Conservation (phyloP, 495 filamentous ascomycete genomes). For the Margaritispora aquatica region DNA sequence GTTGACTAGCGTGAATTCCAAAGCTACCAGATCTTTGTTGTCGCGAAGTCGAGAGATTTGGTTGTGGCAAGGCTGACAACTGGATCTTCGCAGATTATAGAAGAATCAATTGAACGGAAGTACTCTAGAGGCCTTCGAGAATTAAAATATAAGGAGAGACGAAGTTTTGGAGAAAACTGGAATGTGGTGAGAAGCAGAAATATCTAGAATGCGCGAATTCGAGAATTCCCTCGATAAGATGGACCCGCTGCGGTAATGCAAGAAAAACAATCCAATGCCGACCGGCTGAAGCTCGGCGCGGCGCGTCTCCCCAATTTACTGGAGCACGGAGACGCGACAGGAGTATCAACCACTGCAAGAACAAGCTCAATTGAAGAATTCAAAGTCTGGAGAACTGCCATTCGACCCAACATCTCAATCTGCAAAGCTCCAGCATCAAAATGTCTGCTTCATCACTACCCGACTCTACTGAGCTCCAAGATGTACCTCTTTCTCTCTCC, state of each 20-base stretch:
- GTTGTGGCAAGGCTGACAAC: too few relatives aligned
- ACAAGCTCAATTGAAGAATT: not conserved
- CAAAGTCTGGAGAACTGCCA: too few relatives aligned
- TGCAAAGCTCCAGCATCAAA: not conserved
- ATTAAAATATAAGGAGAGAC: not conserved
- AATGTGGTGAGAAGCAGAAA: not conserved
- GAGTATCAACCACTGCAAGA: not conserved
- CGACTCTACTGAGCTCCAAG: constrained; percentile 5
- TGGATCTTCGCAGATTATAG: too few relatives aligned
- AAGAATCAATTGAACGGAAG: too few relatives aligned
- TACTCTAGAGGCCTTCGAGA: not conserved
- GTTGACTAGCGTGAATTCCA: too few relatives aligned
- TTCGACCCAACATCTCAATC: too few relatives aligned
- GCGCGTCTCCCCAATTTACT: not conserved
- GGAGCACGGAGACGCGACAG: not conserved
- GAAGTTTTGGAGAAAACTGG: not conserved
- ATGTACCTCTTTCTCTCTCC: not conserved
- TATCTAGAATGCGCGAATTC: not conserved
- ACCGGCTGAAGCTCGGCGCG: not conserved
- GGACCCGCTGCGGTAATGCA: too few relatives aligned
- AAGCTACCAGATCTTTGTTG: too few relatives aligned
- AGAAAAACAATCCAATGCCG: not conserved
- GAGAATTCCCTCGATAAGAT: not conserved
- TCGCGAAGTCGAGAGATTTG: too few relatives aligned
- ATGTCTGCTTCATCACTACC: constrained; percentile 3